Percentiles rank a stretch among this genome's conserved stretches.
These are phyloP conservation scores for Colletotrichum noveboracense DNA, from an alignment of 2,329 filamentous ascomycete genomes.

Conservation along the genomic window DNA sequence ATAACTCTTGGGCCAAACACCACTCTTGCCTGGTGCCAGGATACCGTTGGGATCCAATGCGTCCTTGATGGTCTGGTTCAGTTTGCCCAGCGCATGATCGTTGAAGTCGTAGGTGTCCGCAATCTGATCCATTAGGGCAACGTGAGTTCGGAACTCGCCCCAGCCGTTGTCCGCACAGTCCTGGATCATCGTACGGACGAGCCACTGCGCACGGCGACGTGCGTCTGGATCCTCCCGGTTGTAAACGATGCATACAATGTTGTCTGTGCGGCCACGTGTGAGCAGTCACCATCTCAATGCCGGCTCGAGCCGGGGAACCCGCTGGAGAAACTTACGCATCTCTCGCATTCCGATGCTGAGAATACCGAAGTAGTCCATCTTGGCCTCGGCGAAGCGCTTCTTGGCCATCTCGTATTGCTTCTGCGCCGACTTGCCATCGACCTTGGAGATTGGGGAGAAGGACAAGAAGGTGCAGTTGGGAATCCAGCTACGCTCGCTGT, in stretches of 20 bases:
- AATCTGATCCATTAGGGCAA: conserved; percentile 53
- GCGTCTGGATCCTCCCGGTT: conserved; percentile 45
- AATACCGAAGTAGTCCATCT: conserved; percentile 44
- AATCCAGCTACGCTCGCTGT: conserved; percentile 33
- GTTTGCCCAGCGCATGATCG: conserved; percentile 42
- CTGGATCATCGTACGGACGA: conserved; percentile 40
- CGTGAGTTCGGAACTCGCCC: conserved; percentile 52
- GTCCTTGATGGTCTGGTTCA: conserved; percentile 50
- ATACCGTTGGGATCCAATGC: conserved; percentile 46
- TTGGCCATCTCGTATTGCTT: conserved; percentile 40
- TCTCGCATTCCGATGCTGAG: conserved; percentile 47
- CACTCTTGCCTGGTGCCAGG: conserved; percentile 38
- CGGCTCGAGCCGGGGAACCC: background rate
- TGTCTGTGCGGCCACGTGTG: conserved; percentile 32
- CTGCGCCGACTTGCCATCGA: conserved; percentile 44
- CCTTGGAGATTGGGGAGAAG: conserved; percentile 50
- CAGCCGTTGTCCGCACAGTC: conserved; percentile 46
- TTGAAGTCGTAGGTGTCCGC: conserved; percentile 51
- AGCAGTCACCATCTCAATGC: background rate
- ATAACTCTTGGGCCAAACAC: conserved; percentile 37
- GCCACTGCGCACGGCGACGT: conserved; percentile 35
- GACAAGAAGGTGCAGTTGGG: conserved; percentile 48
- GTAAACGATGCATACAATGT: conserved; percentile 60
- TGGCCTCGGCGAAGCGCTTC: conserved; percentile 35
- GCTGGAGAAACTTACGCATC: conserved; percentile 36